Evolutionary conservation across 2,329 filamentous ascomycete genomes (phyloP), one percentile per base, ranked within the genome.

Genomic region (Phaeosphaeria sp.): DNA sequence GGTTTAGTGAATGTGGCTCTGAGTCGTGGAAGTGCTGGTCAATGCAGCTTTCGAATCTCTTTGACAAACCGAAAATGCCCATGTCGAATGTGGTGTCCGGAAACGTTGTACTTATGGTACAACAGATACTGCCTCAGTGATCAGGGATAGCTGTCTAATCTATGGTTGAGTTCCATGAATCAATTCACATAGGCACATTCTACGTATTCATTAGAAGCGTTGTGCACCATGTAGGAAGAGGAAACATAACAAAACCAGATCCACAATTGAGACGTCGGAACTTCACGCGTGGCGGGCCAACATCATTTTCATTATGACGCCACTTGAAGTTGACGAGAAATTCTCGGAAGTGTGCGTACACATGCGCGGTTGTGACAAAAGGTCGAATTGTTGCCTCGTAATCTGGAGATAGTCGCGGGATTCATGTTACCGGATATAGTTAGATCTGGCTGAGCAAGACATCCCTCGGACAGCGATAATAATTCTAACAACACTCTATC

Each of bases 261-360:
- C 52, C 43, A 30, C 46, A 55, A 2, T 41, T 15, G 36, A 66
- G 47, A 33, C 53, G 60, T 20, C 60, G 50, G 51, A 62, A 59
- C 20, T 61, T 65, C 0, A 68, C 53, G 11, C 62, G 64, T 11
- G 63, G 62, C 21, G 67, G 67, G 18, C 61, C 64, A 2, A 68
- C 58, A 48, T 68, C 66, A 3, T 48, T 20, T 3, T 67, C 66
- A 11, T 47, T 56, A 2, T 20, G 51, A 46, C 62, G 66, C 1
- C 21, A 20, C 6, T 59, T 54, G 18, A 68, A 63, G 3, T 57
- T 64, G 18, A 59, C 61, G 9, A 68, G 20, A 23, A 66, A 68
- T 20, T 68, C 64, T 5, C 59, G 62, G 46, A 68, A 66, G 6
- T 62, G 55, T 7, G 64, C 63, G 42, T 68, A 70, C 3, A 63